Evolutionary conservation across 352 stramenopile species (phyloP), one percentile per base, ranked within the genome.

Genomic region (Globisporangium barbulae): DNA sequence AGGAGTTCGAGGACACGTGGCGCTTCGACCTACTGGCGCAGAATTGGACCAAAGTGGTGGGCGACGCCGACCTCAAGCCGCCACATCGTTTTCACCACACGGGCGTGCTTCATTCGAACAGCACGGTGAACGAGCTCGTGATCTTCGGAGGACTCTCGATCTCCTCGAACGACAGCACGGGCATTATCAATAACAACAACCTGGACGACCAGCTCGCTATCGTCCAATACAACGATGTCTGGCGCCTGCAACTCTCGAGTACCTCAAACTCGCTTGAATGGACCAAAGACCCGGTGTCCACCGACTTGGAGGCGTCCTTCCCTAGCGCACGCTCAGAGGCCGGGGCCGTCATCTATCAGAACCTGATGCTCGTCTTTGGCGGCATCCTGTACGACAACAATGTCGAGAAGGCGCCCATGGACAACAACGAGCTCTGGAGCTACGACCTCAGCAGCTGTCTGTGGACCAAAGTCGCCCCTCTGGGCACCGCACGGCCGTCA

Each of bases 1-100:
- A 80, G 59, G 83, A 93, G 63, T 85, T 76, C 35, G 79, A 82
- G n/a, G 83, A 93, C 61, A 90, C 83, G n/a, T 93, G 83, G 83
- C 65, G 68, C 12, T 86, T 88, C 45, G 74, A 88, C 37, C 55
- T 85, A 30, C 45, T 70, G 15, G 47, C 42, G 0, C 66, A 68
- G n/a, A 60, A 64, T 53, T 88, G 78, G 76, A 48, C 68, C 0
- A 64, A 78, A 33, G 12, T 85, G 5, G 60, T 63, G 19, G 53
- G 68, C 5, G 67, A 64, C 0, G 22, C 59, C 17, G 68, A 60
- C 15, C 12, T 59, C 0, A 48, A 72, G 49, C 78, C 76, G 12
- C 63, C 61, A 22, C 77, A 75, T 13, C 70, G 76, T 1, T 85
- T 84, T 49, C 78, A 86, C 37, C 71, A 81, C 42, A 54, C 74